phyloP scores from a whole-genome alignment of 441 rosid species.

The Mallotus japonicus region DNA sequence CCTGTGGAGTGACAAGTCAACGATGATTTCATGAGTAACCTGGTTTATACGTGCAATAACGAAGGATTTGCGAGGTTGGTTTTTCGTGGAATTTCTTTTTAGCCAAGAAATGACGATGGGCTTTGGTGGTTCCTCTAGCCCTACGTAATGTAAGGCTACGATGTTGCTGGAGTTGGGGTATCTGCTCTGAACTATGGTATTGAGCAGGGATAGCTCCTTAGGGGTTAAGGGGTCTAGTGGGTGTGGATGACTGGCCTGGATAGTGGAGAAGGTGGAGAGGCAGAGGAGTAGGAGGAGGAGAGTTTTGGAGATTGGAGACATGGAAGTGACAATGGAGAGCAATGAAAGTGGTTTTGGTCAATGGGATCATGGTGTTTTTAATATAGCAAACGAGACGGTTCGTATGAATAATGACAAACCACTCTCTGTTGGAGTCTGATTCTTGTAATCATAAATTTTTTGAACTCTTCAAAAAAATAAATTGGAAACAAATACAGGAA shows the following conservation, averaged over 20 bases:
- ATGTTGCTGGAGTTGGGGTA: conserved; percentile 7
- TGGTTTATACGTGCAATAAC: conserved; percentile 26
- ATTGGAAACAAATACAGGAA: too few species aligned
- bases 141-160: conserved; percentile 37
- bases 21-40: conserved; percentile 30
- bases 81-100: not conserved
- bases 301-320: conserved; percentile 16
- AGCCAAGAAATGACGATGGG: conserved; percentile 30
- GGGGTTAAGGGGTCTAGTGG: conserved; percentile 39
- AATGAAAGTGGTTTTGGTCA: too few species aligned
- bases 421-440: too few species aligned
- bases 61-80: conserved; percentile 36
- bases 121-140: conserved; percentile 44
- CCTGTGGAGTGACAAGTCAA: conserved; percentile 26
- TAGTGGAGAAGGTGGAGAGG: conserved; percentile 13
- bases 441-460: too few species aligned
- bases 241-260: conserved; percentile 11
- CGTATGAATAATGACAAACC: too few species aligned
- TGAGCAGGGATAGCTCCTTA: conserved; percentile 24
- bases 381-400: too few species aligned
- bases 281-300: conserved; percentile 11
- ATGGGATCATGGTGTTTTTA: too few species aligned
- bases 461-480: too few species aligned
- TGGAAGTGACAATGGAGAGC: not conserved
- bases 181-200: conserved; percentile 15